phyloP scores from a whole-genome alignment of 495 filamentous ascomycete genomes.

The Hypoxylon crocopeplum region DNA sequence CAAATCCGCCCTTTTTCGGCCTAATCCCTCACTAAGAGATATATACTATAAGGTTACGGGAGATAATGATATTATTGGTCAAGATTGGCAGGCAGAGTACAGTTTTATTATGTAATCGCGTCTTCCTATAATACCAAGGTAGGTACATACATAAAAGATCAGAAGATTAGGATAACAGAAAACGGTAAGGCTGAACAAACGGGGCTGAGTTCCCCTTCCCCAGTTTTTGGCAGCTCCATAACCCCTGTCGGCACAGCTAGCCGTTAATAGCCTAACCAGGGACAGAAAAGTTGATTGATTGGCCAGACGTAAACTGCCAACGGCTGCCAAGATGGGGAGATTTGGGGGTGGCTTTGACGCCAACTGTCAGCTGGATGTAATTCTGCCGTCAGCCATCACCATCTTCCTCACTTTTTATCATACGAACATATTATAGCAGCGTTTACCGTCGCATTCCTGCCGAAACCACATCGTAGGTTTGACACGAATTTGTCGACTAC shows the following conservation, averaged over 20 bases:
- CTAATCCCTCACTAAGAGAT: too few species aligned
- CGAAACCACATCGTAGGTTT: too few species aligned
- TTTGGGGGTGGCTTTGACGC: slow-evolving; percentile 13
- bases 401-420: neutral
- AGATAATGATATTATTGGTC: too few species aligned
- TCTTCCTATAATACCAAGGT: too few species aligned
- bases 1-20: too few species aligned
- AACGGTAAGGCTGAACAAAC: slow-evolving; percentile 26
- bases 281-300: slow-evolving; percentile 14
- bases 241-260: slow-evolving; percentile 5
- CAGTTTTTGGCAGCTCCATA: slow-evolving; percentile 14
- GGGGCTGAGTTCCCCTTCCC: slow-evolving; percentile 23
- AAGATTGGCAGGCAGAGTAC: too few species aligned
- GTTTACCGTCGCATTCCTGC: neutral
- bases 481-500: neutral
- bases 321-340: slow-evolving; percentile 15
- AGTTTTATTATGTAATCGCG: too few species aligned
- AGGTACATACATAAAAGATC: too few species aligned
- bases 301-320: slow-evolving; percentile 3
- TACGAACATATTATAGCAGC: too few species aligned
- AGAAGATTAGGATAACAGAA: neutral
- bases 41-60: too few species aligned
- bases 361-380: slow-evolving; percentile 28
- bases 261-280: slow-evolving; percentile 33
- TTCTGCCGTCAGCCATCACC: neutral